Evolutionary conservation across 192 early-diverging fungal species (phyloP), one percentile per base, ranked within the genome.

Genomic region (Entomortierella beljakovae): DNA sequence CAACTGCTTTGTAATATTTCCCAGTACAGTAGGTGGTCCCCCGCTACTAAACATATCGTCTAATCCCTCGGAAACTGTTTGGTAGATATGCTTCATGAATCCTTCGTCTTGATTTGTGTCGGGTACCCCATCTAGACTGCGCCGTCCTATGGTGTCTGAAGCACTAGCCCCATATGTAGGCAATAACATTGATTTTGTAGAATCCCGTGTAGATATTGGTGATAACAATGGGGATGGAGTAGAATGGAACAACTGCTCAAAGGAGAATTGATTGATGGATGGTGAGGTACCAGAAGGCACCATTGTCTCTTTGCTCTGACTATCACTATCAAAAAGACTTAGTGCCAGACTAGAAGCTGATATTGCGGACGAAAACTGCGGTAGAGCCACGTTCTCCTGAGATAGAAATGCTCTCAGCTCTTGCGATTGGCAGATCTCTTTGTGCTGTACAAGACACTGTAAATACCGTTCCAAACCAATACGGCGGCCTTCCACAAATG

Each of bases 371-470:
- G 75, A 70, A 28, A 75, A 79, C 49, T 70, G 64, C 29, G 84
- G 86, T 18, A 82, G 52, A 33, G 71, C 81, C 0, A 84, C 71
- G 16, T 87, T 85, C 26, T 88, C 85, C 38, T 88, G 86, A 10
- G 93, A 94, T 25, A 97, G 80, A 64, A 97, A 97, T 32, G 82
- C 61, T 26, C 89, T 85, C 48, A 97, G 81, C 10, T 90, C 89
- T 3, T 84, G 69, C 6, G 87, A 83, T 26, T 82, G 69, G 61
- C 93, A 93, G 26, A 95, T 81, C 0, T 87, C 85, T 8, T 77
- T 57, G 52, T 89, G 81, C 11, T 74, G 68, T 10, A 91, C 64
- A 34, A 94, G 58, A 5, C 63, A 77, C 62, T 89, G 85, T n/a
- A 98, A 43, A 58, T 97, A 98, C 32, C 82, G 72, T 64, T 94